A percentile compares a stretch with the other conserved stretches of the same genome.
phyloP scores from a whole-genome alignment of 2,329 filamentous ascomycete genomes.

The Hymenoscyphus infarciens region DNA sequence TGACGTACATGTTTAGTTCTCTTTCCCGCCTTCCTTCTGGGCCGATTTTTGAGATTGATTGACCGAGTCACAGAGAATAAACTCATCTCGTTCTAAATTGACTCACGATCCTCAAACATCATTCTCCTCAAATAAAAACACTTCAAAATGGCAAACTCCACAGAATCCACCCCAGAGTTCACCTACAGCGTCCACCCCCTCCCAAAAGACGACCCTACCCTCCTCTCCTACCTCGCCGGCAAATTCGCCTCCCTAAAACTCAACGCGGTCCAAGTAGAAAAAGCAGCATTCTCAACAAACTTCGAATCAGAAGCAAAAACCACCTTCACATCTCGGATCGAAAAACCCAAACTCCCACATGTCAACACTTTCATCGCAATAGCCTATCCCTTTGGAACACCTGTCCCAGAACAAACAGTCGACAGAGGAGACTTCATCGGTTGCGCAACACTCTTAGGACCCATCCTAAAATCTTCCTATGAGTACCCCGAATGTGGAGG shows the following conservation, averaged over 20 bases:
- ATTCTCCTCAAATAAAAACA: not conserved
- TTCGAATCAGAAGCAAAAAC: constrained; percentile 34
- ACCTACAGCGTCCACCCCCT: constrained; percentile 25
- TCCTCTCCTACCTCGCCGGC: constrained; percentile 27
- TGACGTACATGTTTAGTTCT: not conserved
- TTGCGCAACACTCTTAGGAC: constrained; percentile 35
- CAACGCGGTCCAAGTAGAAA: constrained; percentile 30
- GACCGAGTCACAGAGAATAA: not conserved
- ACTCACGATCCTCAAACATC: not conserved
- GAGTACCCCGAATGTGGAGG: constrained; percentile 30
- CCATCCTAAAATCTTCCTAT: constrained; percentile 27
- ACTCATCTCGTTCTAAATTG: not conserved
- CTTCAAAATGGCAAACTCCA: not conserved
- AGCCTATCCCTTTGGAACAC: constrained; percentile 18
- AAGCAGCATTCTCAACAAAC: constrained; percentile 34
- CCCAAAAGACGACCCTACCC: constrained; percentile 17
- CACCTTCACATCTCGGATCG: constrained; percentile 29
- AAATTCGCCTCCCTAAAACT: constrained; percentile 33
- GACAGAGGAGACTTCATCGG: constrained; percentile 32
- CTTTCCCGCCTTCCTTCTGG: not conserved
- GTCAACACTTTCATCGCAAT: constrained; percentile 35
- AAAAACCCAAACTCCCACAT: constrained; percentile 24
- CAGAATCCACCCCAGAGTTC: not conserved
- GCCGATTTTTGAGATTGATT: not conserved
- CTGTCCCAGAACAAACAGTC: constrained; percentile 21